A percentile compares a stretch with the other conserved stretches of the same genome.
Conservation (phyloP, 768 basidiomycete species). For the Basidioascus undulatus region DNA sequence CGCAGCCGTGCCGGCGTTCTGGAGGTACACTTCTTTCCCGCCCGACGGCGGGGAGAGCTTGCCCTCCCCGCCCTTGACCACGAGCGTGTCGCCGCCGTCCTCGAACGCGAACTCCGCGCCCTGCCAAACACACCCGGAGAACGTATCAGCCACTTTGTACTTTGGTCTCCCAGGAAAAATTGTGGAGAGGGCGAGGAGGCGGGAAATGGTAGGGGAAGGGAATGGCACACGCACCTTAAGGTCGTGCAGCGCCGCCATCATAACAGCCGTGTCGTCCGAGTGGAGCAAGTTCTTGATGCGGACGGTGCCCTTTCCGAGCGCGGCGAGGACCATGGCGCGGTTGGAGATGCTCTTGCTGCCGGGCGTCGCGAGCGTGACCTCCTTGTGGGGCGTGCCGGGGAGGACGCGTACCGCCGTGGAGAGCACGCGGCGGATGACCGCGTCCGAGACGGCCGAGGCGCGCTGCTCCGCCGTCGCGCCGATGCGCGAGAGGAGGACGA, state of each 20-base stretch:
- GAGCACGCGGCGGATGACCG: constrained; percentile 55
- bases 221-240: constrained; percentile 35
- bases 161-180: no score
- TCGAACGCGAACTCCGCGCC: constrained; percentile 87
- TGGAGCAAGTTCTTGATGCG: constrained; percentile 72
- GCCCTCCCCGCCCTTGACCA: constrained; percentile 71
- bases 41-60: constrained; percentile 44
- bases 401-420: constrained; percentile 55
- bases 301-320: constrained; percentile 70
- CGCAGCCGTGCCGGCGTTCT: constrained; percentile 91
- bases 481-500: constrained; percentile 73
- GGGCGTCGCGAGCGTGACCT: constrained; percentile 62
- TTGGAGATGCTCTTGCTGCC: constrained; percentile 95
- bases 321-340: constrained; percentile 75
- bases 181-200: not conserved
- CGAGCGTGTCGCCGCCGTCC: constrained; percentile 82
- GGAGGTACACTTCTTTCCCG: constrained; percentile 77
- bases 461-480: constrained; percentile 78
- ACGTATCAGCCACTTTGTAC: no score
- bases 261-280: constrained; percentile 94
- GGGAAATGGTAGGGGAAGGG: not conserved
- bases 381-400: constrained; percentile 32
- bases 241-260: constrained; percentile 83
- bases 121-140: no score
- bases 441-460: constrained; percentile 63